A percentile compares a stretch with the other conserved stretches of the same genome.
These are phyloP conservation scores for Pelargonium australe DNA, from an alignment of 441 rosid genomes.

Conservation along the genomic window DNA sequence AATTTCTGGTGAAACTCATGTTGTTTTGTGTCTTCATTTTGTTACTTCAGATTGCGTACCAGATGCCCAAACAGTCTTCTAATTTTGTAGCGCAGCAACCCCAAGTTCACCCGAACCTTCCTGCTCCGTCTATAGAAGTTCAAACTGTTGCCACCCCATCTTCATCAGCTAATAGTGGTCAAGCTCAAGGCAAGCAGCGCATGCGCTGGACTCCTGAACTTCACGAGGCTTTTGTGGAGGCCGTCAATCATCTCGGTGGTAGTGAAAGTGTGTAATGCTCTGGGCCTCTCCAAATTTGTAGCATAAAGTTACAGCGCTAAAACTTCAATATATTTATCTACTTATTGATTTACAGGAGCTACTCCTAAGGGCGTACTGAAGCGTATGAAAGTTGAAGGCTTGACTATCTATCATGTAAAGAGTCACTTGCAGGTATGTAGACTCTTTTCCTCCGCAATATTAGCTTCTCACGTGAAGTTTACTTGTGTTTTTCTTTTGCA, in stretches of 20 bases:
- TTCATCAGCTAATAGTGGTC: conserved; percentile 40
- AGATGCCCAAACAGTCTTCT: conserved; percentile 33
- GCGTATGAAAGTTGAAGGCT: conserved; percentile 80
- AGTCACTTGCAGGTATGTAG: conserved; percentile 76
- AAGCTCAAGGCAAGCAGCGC: conserved; percentile 61
- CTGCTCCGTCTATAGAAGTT: conserved; percentile 48
- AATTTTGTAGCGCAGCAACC: conserved; percentile 26
- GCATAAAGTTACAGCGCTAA: conserved; percentile 9
- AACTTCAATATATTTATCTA: conserved; percentile 22
- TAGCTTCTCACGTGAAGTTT: conserved; percentile 9
- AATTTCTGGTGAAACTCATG: conserved; percentile 12
- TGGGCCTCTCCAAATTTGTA: conserved; percentile 8
- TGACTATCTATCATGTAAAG: conserved; percentile 92
- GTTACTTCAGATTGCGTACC: conserved; percentile 42
- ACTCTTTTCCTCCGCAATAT: conserved; percentile 9
- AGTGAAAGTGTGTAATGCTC: conserved; percentile 61
- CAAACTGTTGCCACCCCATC: conserved; percentile 39
- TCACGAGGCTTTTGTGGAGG: conserved; percentile 89
- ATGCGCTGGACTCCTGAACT: conserved; percentile 98
- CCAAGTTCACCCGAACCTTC: conserved; percentile 40
- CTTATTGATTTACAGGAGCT: conserved; percentile 49
- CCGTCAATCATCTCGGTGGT: conserved; percentile 87
- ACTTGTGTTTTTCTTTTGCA: not conserved
- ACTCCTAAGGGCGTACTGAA: conserved; percentile 90
- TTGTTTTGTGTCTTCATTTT: conserved; percentile 21